phyloP scores from a whole-genome alignment of 371 early-diverging fungal genomes.

The Mortierella sp. region DNA sequence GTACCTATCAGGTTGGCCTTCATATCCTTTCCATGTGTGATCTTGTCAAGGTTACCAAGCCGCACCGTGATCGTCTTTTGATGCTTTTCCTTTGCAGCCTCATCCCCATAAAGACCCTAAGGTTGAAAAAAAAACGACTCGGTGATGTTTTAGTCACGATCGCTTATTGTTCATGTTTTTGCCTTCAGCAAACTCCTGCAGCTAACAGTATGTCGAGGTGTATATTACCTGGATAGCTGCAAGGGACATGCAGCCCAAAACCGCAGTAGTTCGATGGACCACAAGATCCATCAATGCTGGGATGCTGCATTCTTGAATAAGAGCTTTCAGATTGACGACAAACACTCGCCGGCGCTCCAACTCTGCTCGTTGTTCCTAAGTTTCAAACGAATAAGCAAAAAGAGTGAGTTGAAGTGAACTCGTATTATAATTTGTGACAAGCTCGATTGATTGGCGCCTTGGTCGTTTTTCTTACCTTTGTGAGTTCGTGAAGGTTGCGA shows the following conservation, averaged over 20 bases:
- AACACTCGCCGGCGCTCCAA: constrained; percentile 25
- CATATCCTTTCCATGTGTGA: constrained; percentile 54
- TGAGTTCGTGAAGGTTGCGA: constrained; percentile 10
- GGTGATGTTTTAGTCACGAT: neutral
- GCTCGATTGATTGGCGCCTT: too few relatives aligned
- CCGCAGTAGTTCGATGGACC: constrained; percentile 23
- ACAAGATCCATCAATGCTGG: constrained; percentile 24
- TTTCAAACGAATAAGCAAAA: neutral
- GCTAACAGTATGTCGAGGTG: neutral
- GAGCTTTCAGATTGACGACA: constrained; percentile 34
- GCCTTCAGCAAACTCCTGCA: neutral
- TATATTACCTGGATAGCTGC: constrained; percentile 40
- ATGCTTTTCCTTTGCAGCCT: constrained; percentile 15
- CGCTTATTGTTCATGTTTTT: too few relatives aligned
- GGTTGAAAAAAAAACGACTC: too few relatives aligned
- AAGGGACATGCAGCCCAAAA: constrained; percentile 42
- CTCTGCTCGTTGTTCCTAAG: constrained; percentile 8
- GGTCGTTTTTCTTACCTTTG: constrained; percentile 14
- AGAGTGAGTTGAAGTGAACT: neutral
- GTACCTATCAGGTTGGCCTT: constrained; percentile 59
- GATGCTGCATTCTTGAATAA: constrained; percentile 33
- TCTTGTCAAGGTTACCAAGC: constrained; percentile 32
- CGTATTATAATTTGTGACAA: too few relatives aligned
- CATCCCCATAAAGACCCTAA: constrained; percentile 35
- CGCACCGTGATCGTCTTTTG: constrained; percentile 36